These are phyloP conservation scores for Turnera subulata DNA, from an alignment of 345 rosid species.

Conservation along the genomic window DNA sequence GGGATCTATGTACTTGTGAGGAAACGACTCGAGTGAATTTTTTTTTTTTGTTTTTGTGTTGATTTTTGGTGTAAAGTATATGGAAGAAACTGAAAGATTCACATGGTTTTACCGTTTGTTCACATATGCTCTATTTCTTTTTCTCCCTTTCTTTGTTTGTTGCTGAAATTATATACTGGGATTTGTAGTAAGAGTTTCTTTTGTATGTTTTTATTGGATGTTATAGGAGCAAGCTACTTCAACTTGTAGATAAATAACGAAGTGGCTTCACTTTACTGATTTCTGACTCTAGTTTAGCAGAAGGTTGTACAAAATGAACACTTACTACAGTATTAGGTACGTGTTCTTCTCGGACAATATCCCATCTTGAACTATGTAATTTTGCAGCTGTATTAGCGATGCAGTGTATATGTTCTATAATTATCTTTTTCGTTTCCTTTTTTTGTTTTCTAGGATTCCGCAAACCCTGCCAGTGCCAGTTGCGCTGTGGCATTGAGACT, in stretches of 20 bases:
- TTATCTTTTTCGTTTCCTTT: background rate
- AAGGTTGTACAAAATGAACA: slow-evolving; percentile 31
- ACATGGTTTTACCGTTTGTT: no score
- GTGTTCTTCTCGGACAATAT: background rate
- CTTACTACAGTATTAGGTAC: slow-evolving; percentile 31
- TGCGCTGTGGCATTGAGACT: slow-evolving; percentile 37
- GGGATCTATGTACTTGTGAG: no score
- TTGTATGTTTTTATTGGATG: slow-evolving; percentile 19
- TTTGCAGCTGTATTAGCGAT: background rate
- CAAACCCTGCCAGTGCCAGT: slow-evolving; percentile 27
- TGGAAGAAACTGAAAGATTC: no score
- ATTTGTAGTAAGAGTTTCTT: background rate
- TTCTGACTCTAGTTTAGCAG: slow-evolving; percentile 11
- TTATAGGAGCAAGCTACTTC: slow-evolving; percentile 25
- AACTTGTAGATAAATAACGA: slow-evolving; percentile 27
- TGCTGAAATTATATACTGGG: background rate
- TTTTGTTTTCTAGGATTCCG: slow-evolving; percentile 23
- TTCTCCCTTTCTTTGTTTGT: background rate
- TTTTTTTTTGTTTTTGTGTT: no score
- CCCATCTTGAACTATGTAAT: background rate
- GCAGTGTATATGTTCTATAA: background rate
- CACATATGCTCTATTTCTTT: no score
- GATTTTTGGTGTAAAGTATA: no score
- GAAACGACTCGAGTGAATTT: no score
- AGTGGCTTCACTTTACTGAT: slow-evolving; percentile 24